phyloP scores from a whole-genome alignment of 1,139 yeast species.

The Arxiozyma telluris region DNA sequence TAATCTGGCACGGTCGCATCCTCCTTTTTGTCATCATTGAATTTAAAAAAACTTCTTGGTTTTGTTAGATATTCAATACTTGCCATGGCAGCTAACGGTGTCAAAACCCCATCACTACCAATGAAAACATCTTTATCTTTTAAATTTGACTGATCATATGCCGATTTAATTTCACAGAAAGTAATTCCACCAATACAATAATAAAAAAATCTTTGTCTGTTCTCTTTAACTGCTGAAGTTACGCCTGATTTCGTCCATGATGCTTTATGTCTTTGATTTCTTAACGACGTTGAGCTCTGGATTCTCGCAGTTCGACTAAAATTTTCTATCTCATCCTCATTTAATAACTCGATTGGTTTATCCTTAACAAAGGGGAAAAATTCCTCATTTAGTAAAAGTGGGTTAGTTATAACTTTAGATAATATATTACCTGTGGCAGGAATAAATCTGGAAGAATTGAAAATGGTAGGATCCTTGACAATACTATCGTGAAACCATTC shows the following conservation, averaged over 20 bases:
- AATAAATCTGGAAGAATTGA: slow-evolving; percentile 66
- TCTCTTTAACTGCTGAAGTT: slow-evolving; percentile 29
- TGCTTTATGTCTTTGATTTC: slow-evolving; percentile 71
- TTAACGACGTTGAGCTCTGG: slow-evolving; percentile 40
- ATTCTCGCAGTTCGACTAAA: slow-evolving; percentile 28
- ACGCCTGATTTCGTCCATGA: slow-evolving; percentile 61
- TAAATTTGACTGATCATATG: slow-evolving; percentile 57
- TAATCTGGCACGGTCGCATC: slow-evolving; percentile 29
- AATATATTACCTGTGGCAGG: slow-evolving; percentile 61
- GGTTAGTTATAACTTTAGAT: slow-evolving; percentile 35
- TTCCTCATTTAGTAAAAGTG: slow-evolving; percentile 34
- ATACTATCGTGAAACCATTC: slow-evolving; percentile 47
- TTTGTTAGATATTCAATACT: slow-evolving; percentile 33
- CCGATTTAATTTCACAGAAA: slow-evolving; percentile 68
- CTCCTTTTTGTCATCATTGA: slow-evolving; percentile 26
- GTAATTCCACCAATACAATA: slow-evolving; percentile 89
- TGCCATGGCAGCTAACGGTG: slow-evolving; percentile 49
- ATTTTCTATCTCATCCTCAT: slow-evolving; percentile 42
- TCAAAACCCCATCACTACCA: slow-evolving; percentile 72
- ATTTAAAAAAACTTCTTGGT: slow-evolving; percentile 26
- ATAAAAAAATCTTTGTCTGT: slow-evolving; percentile 64
- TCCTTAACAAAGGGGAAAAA: slow-evolving; percentile 74
- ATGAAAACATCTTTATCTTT: slow-evolving; percentile 67
- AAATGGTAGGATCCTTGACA: slow-evolving; percentile 52
- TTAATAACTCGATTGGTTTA: slow-evolving; percentile 47